phyloP scores from a whole-genome alignment of 306 rosid genomes.

The Vachellia collinsii region DNA sequence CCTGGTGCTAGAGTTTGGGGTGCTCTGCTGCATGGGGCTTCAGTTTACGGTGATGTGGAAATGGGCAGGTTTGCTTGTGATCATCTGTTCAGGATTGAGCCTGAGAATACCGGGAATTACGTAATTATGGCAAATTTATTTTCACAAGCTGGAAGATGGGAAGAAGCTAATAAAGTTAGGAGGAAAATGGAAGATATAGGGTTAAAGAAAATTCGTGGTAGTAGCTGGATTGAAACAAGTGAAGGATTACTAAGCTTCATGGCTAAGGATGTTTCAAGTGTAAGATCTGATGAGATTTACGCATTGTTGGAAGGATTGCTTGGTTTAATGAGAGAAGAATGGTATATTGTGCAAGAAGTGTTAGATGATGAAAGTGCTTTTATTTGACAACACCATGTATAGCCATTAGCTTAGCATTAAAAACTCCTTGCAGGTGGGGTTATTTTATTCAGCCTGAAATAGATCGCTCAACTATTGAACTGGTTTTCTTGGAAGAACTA shows the following conservation, averaged over 20 bases:
- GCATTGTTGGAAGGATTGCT: slow-evolving; percentile 59
- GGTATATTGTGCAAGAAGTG: slow-evolving; percentile 48
- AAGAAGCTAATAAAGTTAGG: slow-evolving; percentile 76
- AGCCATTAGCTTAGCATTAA: slow-evolving; percentile 28
- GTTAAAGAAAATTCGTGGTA: slow-evolving; percentile 68
- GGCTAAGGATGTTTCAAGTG: slow-evolving; percentile 61
- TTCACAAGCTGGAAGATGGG: slow-evolving; percentile 78
- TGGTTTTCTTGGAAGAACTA: too few species aligned
- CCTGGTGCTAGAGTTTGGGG: slow-evolving; percentile 93
- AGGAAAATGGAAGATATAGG: slow-evolving; percentile 63
- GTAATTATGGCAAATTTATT: slow-evolving; percentile 84
- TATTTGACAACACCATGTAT: slow-evolving; percentile 32
- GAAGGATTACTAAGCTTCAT: slow-evolving; percentile 52
- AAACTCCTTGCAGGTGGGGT: background rate
- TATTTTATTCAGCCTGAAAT: background rate
- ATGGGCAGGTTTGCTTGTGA: slow-evolving; percentile 69
- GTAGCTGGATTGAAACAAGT: slow-evolving; percentile 73
- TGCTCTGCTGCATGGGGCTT: slow-evolving; percentile 80
- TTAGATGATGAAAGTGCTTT: slow-evolving; percentile 50
- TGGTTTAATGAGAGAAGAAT: slow-evolving; percentile 65
- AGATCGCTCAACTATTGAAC: slow-evolving; percentile 8
- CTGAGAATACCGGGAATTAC: slow-evolving; percentile 81
- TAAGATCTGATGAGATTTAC: slow-evolving; percentile 55
- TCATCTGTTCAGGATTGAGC: slow-evolving; percentile 68
- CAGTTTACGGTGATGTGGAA: slow-evolving; percentile 72